phyloP scores from a whole-genome alignment of 371 early-diverging fungal genomes.

The Haplosporangium sp. region DNA sequence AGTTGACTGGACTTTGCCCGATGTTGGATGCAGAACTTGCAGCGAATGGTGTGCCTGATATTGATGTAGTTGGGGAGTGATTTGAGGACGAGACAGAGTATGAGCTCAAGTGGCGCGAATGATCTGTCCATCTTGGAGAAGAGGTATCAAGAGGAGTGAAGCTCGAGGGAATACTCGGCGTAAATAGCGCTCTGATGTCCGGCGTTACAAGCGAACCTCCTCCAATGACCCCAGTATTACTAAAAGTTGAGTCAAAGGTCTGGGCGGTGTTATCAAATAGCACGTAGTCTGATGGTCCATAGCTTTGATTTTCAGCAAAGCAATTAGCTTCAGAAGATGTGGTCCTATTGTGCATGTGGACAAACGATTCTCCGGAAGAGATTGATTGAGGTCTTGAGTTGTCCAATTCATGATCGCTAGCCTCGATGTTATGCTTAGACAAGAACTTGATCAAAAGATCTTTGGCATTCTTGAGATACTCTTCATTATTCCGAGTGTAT shows the following conservation, averaged over 20 bases:
- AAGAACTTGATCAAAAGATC: constrained; percentile 57
- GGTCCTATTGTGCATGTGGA: constrained; percentile 24
- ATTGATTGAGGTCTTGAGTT: constrained; percentile 31
- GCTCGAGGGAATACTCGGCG: constrained; percentile 4
- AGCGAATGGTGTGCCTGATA: constrained; percentile 10
- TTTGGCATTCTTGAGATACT: constrained; percentile 54
- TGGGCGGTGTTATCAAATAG: constrained; percentile 35
- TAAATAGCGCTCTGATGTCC: constrained; percentile 38
- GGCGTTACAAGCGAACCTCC: constrained; percentile 13
- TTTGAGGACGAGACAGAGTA: constrained; percentile 22
- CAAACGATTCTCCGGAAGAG: constrained; percentile 31
- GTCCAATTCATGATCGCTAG: constrained; percentile 32
- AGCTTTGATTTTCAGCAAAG: background rate
- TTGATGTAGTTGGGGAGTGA: background rate
- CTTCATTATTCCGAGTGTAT: constrained; percentile 52
- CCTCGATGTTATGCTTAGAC: constrained; percentile 50
- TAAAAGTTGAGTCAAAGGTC: constrained; percentile 12
- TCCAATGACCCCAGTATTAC: background rate
- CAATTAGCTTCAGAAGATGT: background rate
- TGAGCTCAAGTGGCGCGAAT: constrained; percentile 28
- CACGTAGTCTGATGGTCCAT: constrained; percentile 28
- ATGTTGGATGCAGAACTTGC: constrained; percentile 18
- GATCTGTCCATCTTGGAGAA: constrained; percentile 42
- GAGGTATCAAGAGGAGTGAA: constrained; percentile 27
- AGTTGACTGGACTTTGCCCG: constrained; percentile 9